A percentile compares a stretch with the other conserved stretches of the same genome.
Evolutionary conservation across 306 rosid species (phyloP).

Genomic region (Oxytropis ochrocephala): DNA sequence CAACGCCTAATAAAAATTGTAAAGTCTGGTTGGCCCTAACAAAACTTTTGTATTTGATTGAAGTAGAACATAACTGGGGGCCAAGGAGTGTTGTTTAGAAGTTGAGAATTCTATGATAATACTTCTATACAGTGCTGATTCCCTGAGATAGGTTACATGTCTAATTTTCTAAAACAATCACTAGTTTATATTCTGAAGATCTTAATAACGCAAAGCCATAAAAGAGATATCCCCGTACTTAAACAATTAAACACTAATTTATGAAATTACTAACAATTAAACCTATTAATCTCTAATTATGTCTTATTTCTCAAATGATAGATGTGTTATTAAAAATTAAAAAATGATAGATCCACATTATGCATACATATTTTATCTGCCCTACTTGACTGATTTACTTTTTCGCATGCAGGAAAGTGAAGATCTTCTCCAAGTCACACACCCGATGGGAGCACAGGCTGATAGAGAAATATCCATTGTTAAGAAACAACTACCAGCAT

Average conservation of each 20-base stretch:
- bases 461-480: slow-evolving; percentile 43
- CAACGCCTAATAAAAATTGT: not conserved
- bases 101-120: no score
- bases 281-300: not conserved
- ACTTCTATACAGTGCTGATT: not conserved
- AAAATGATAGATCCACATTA: not conserved
- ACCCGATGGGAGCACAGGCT: slow-evolving; percentile 33
- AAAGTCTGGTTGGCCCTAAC: not conserved
- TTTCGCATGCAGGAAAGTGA: slow-evolving; percentile 53
- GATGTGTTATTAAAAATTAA: not conserved
- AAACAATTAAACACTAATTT: not conserved
- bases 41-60: not conserved
- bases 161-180: not conserved
- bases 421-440: slow-evolving; percentile 35
- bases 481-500: slow-evolving; percentile 51
- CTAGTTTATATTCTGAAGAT: not conserved
- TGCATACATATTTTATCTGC: not conserved
- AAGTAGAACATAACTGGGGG: not conserved
- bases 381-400: not conserved
- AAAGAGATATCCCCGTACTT: not conserved
- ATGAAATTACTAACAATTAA: not conserved
- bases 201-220: not conserved
- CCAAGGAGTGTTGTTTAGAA: not conserved
- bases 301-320: not conserved
- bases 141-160: not conserved